phyloP scores from a whole-genome alignment of 805 yeast species.

The Metschnikowia henanensis region DNA sequence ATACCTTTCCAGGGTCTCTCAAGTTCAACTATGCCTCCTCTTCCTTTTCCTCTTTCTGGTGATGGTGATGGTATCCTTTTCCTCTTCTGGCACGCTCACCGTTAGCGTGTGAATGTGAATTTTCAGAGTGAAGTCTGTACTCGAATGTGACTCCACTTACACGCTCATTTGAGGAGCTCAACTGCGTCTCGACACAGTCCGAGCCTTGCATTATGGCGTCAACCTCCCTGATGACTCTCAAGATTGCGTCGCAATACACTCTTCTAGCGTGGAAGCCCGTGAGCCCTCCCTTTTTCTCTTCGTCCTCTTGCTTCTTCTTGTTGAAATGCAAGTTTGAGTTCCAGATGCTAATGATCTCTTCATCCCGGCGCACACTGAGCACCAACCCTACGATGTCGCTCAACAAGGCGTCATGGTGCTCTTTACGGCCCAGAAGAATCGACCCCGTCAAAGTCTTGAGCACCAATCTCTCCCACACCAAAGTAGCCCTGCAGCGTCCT shows the following conservation, averaged over 20 bases:
- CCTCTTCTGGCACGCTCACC: conserved; percentile 17
- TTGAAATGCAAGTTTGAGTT: conserved; percentile 47
- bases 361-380: conserved; percentile 57
- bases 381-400: conserved; percentile 61
- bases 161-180: conserved; percentile 38
- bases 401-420: conserved; percentile 37
- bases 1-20: too few relatives aligned
- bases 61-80: conserved; percentile 15
- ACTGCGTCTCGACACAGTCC: conserved; percentile 31
- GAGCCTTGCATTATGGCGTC: conserved; percentile 42
- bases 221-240: conserved; percentile 47
- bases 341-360: conserved; percentile 62
- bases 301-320: conserved; percentile 24
- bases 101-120: conserved; percentile 13
- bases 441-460: conserved; percentile 52
- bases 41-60: conserved; percentile 11
- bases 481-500: conserved; percentile 35
- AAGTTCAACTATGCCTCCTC: too few relatives aligned
- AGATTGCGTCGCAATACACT: conserved; percentile 46
- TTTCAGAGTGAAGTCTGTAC: conserved; percentile 47
- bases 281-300: conserved; percentile 27
- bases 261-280: conserved; percentile 47
- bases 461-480: conserved; percentile 58
- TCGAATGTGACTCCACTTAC: conserved; percentile 47
- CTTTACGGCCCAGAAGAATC: conserved; percentile 41